A percentile compares a stretch with the other conserved stretches of the same genome.
These are phyloP conservation scores for Chytriomyces sp. DNA, from an alignment of 192 early-diverging fungal genomes.

Conservation along the genomic window DNA sequence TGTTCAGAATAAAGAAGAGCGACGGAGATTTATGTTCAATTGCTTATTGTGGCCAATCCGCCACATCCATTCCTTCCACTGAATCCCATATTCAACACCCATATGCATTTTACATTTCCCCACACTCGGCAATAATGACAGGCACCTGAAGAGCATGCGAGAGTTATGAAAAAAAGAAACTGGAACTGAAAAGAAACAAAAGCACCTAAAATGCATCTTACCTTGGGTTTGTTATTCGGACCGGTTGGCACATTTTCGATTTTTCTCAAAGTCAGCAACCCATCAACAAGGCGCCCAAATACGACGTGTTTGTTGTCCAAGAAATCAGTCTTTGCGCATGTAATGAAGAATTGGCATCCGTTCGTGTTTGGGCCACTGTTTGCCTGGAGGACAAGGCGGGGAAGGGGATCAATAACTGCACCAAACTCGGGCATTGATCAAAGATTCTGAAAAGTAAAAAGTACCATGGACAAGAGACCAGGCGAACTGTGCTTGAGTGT, in stretches of 20 bases:
- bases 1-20: too few species aligned
- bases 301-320: conserved; percentile 90
- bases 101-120: conserved; percentile 59
- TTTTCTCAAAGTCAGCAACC: conserved; percentile 85
- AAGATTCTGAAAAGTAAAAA: neutral
- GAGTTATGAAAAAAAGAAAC: neutral
- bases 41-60: too few species aligned
- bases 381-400: conserved; percentile 54
- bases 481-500: conserved; percentile 80
- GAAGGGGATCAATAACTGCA: neutral
- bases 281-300: conserved; percentile 85
- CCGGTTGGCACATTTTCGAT: conserved; percentile 94
- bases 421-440: neutral
- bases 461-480: conserved; percentile 86
- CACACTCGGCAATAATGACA: conserved; percentile 81
- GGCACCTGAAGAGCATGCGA: conserved; percentile 51
- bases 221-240: conserved; percentile 81
- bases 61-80: too few species aligned
- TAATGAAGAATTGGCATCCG: conserved; percentile 94
- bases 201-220: conserved; percentile 1
- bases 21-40: too few species aligned
- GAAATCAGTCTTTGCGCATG: conserved; percentile 83
- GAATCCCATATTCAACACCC: too few species aligned
- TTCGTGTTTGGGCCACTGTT: conserved; percentile 86
- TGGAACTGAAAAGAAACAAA: neutral